Percentiles rank a stretch among this genome's conserved stretches.
Evolutionary conservation across 2,329 filamentous ascomycete genomes (phyloP).

Genomic region (Cladosporium sp.): DNA sequence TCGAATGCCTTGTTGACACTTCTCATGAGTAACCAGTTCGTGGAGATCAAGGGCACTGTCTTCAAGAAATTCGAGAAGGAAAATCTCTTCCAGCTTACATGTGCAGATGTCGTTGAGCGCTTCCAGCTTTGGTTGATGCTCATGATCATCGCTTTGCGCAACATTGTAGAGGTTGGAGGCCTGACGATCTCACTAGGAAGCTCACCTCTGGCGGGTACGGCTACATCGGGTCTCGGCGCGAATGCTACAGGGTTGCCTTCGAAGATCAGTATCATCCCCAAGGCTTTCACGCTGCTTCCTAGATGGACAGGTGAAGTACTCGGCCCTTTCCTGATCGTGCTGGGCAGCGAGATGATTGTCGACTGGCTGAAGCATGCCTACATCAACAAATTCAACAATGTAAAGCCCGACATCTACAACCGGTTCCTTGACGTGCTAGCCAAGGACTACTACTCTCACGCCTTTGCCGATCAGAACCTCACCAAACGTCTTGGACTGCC

Average conservation of each 20-base stretch:
- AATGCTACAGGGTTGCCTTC: slow-evolving; percentile 46
- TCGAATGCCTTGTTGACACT: slow-evolving; percentile 92
- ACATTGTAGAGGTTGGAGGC: slow-evolving; percentile 91
- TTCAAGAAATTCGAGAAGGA: slow-evolving; percentile 99
- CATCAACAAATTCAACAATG: slow-evolving; percentile 98
- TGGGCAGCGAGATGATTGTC: slow-evolving; percentile 94
- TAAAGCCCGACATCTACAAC: slow-evolving; percentile 82
- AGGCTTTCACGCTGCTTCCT: slow-evolving; percentile 85
- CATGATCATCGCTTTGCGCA: slow-evolving; percentile 90
- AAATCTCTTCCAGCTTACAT: slow-evolving; percentile 92
- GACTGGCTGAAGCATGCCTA: slow-evolving; percentile 98
- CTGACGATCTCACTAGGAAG: slow-evolving; percentile 52
- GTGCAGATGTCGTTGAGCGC: slow-evolving; percentile 91
- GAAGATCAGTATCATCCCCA: slow-evolving; percentile 69
- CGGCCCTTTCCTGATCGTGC: slow-evolving; percentile 86
- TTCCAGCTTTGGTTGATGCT: slow-evolving; percentile 98
- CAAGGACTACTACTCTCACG: slow-evolving; percentile 97
- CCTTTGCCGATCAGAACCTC: slow-evolving; percentile 84
- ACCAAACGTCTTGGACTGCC: slow-evolving; percentile 86
- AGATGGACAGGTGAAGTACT: slow-evolving; percentile 84
- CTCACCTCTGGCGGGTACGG: slow-evolving; percentile 17
- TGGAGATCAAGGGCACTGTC: slow-evolving; percentile 96
- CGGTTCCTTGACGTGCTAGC: slow-evolving; percentile 89
- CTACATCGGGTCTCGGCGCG: slow-evolving; percentile 25
- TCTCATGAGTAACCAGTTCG: slow-evolving; percentile 94